Evolutionary conservation across 306 rosid species (phyloP), one percentile per base, ranked within the genome.

Genomic region (Casuarina cunninghamiana): DNA sequence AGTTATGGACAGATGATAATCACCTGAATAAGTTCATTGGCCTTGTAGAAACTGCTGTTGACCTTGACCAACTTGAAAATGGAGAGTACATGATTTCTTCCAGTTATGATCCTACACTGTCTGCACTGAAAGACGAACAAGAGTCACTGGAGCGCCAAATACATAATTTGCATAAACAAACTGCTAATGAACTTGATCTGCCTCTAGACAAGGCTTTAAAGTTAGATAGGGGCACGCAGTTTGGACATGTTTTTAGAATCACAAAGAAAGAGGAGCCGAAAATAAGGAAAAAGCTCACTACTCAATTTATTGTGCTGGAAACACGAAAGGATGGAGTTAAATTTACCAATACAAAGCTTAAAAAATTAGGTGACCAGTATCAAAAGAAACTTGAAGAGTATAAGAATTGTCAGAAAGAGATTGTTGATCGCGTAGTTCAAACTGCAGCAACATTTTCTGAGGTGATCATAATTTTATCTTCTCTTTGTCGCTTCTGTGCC

Each of bases 181-280:
- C 95, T 78, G 93, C 97, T 48, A 84, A 81, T 38, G 96, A 95
- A 82, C 97, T 95, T 81, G 99, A 91, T 84, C 96, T 95, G 19
- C 81, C 89, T 19, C 72, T 93, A 15, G 99, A 95, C 57, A 95
- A 93, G 87, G 89, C 97, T 68, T 78, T 93, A 68, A 95, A 95
- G 85, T 84, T 95, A 74, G 97, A 95, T 67, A 95, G 91, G 78
- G 92, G 94, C 69, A 89, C 97, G 38, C 99, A 95, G 81, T 95
- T 89, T 83, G 99, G 99, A 62, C 97, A 95, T 58, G 99, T 91
- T 70, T 95, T 95, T 67, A 85, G 99, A 90, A 95, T 93, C 83
- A 95, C 99, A 61, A 91, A 95, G 89, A 93, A 93, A 88, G 97
- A 95, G 83, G 99, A 95, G 84, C 99, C 97, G 55, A 95, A 95